Evolutionary conservation across 257 asterid species (phyloP).

Genomic region (Cinchona pubescens): DNA sequence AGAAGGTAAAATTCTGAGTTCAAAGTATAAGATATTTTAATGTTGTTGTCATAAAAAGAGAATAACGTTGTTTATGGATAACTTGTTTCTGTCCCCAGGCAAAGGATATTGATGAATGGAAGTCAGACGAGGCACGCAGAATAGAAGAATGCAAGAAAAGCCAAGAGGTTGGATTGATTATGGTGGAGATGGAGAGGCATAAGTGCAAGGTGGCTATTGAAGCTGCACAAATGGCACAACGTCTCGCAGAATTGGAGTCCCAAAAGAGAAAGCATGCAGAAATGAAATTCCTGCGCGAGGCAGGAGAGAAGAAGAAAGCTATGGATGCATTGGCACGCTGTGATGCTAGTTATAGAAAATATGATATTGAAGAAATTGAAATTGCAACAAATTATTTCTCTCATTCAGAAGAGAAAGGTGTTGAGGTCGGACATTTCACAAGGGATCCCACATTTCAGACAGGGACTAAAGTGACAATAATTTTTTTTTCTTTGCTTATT

Average conservation of each 20-base stretch:
- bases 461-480: too few relatives aligned
- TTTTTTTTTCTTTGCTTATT: background rate
- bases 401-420: conserved; percentile 63
- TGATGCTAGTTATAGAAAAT: conserved; percentile 49
- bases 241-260: conserved; percentile 65
- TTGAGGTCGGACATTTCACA: conserved; percentile 72
- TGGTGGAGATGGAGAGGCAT: conserved; percentile 61
- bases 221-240: conserved; percentile 68
- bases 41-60: too few relatives aligned
- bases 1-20: too few relatives aligned
- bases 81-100: conserved; percentile 33
- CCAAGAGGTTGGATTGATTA: conserved; percentile 50
- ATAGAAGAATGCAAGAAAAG: conserved; percentile 44
- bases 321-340: conserved; percentile 43
- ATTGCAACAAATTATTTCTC: conserved; percentile 66
- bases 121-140: conserved; percentile 33
- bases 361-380: conserved; percentile 62
- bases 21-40: too few relatives aligned
- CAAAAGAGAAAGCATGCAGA: conserved; percentile 61
- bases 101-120: conserved; percentile 41
- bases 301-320: conserved; percentile 66
- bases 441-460: too few relatives aligned
- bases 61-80: too few relatives aligned
- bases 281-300: conserved; percentile 44
- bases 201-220: conserved; percentile 73